Base-by-base conservation (phyloP, 371 early-diverging fungal species). In the Blastocladiella emersonii region DNA sequence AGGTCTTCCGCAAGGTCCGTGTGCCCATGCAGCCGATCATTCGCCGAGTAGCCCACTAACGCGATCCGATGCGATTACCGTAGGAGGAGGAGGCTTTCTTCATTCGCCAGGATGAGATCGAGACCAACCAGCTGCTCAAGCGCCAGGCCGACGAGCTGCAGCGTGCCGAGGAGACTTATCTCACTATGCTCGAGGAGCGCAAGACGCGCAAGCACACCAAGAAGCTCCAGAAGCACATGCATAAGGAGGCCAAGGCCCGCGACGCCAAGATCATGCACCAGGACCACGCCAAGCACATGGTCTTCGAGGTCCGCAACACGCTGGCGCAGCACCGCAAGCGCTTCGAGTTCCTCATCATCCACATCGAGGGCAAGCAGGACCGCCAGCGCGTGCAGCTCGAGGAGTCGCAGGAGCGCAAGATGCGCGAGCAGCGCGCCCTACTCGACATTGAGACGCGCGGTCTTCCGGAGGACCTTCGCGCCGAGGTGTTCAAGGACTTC, bases 401-500 rank as follows among this genome's bases (percentile, higher is more conserved):
- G 19, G 53, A 37, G 6, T 57, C 62, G 6, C 74, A 75, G 45
- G 75, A 71, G 56, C 67, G 75, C 45, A 56, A 62, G 36, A 48
- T 63, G 37, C 21, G 23, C 15, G 41, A 41, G 27, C 67, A 70
- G 21, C 68, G 63, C 61, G 34, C 53, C 10, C 44, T 75, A 8
- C 19, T 45, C 37, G 70, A 75, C 6, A 32, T 75, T 37, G 73
- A 74, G 57, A 67, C 53, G n/a, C 27, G 64, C 30, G 68, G 67
- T 27, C 53, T 73, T 21, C 56, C 56, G 30, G 65, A 68, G 17
- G 71, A 71, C 51, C 41, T 71, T 30, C 63, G 68, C 17, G 32
- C n/a, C 13, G 63, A 61, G 3, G 53, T 68, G 35, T 19, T 60
- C 15, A 74, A 72, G 65, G 68, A 72, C 64, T 66, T 66, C 55